Evolutionary conservation across 2,329 filamentous ascomycete species (phyloP).

Genomic region (Diaporthe destruens): DNA sequence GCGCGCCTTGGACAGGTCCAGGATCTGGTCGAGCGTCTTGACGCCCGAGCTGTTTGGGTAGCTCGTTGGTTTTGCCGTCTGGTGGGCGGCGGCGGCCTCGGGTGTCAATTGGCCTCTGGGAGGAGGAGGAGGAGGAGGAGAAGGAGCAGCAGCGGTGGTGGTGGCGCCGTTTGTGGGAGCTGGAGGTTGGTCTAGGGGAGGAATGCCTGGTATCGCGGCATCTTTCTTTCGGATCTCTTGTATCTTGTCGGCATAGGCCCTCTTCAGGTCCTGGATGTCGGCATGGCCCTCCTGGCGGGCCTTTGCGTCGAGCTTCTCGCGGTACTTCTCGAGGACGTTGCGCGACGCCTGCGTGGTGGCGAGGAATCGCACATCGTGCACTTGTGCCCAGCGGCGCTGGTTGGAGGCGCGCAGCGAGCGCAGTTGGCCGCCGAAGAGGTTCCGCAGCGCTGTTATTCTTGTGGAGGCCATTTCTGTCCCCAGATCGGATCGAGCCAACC

Average conservation of each 20-base stretch:
- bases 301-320: slow-evolving; percentile 82
- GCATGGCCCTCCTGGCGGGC: slow-evolving; percentile 78
- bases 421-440: slow-evolving; percentile 53
- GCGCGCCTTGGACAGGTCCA: slow-evolving; percentile 84
- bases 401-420: slow-evolving; percentile 52
- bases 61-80: slow-evolving; percentile 43
- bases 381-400: slow-evolving; percentile 90
- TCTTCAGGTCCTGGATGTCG: slow-evolving; percentile 81
- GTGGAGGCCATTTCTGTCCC: slow-evolving; percentile 60
- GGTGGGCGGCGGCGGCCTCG: slow-evolving; percentile 49
- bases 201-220: slow-evolving; percentile 58
- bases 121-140: slow-evolving; percentile 10
- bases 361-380: slow-evolving; percentile 92
- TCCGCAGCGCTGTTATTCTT: slow-evolving; percentile 62
- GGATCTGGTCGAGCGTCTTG: slow-evolving; percentile 64
- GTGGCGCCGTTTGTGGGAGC: not conserved
- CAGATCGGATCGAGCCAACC: not conserved
- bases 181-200: slow-evolving; percentile 10
- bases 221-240: slow-evolving; percentile 76
- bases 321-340: slow-evolving; percentile 85
- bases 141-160: slow-evolving; percentile 41
- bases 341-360: slow-evolving; percentile 79
- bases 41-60: slow-evolving; percentile 49
- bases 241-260: slow-evolving; percentile 89
- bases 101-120: slow-evolving; percentile 43